Evolutionary conservation across 306 rosid species (phyloP).

Genomic region (Lupinus albus): DNA sequence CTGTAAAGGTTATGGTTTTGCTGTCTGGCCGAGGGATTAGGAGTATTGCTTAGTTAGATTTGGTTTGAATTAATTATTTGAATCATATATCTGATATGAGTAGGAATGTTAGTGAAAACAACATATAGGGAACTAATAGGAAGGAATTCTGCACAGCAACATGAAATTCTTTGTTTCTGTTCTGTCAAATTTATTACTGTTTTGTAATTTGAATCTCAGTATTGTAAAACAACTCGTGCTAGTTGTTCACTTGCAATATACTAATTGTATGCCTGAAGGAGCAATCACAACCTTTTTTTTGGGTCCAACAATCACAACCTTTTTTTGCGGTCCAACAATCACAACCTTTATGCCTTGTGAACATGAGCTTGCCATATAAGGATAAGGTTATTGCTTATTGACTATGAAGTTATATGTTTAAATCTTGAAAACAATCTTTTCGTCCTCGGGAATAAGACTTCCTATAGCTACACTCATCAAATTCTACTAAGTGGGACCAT

Average conservation of each 20-base stretch:
- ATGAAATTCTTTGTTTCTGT: conserved; percentile 44
- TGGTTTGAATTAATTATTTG: conserved; percentile 29
- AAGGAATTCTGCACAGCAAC: conserved; percentile 37
- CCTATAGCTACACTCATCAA: no score
- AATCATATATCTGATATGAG: background rate
- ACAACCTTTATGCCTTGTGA: no score
- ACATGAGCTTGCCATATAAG: no score
- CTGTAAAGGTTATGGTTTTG: conserved; percentile 46
- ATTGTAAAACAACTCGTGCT: background rate
- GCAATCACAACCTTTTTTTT: background rate
- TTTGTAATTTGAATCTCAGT: background rate
- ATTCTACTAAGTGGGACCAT: no score
- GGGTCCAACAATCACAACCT: background rate
- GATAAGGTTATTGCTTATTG: no score
- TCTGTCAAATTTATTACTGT: conserved; percentile 6
- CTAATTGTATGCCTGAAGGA: background rate
- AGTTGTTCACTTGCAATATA: background rate
- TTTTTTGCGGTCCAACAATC: no score
- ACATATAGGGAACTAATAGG: conserved; percentile 1
- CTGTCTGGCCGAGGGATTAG: conserved; percentile 29
- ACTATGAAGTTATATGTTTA: no score
- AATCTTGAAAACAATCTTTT: no score
- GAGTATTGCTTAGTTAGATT: conserved; percentile 41
- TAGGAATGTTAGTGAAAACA: conserved; percentile 22
- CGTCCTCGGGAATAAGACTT: no score